Evolutionary conservation across 306 rosid species (phyloP), one percentile per base, ranked within the genome.

Genomic region (Quercus parvula): DNA sequence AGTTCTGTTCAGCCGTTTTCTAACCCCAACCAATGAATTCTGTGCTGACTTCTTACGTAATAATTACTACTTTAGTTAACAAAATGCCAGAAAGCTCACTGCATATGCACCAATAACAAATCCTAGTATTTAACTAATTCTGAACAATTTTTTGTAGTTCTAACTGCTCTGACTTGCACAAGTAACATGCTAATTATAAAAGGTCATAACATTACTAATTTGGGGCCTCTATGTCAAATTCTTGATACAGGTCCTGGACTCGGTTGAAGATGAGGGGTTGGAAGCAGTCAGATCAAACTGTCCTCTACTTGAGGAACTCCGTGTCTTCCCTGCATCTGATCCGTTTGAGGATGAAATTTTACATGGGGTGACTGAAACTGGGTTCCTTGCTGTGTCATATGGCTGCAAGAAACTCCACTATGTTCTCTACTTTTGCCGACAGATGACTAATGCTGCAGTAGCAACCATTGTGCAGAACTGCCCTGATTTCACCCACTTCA

Each of bases 361-460:
- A 59, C 89, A 81, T 9, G 93, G 91, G 31, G 97, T 91, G 62
- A 90, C 98, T 61, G 98, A 94, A 63, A 81, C 89, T 13, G 98
- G 98, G 38, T 90, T 91, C 86, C 63, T 91, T 76, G 92, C 98
- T 1, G 91, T 94, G 72, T 91, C 97, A 46, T 77, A 77, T 85
- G 97, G 97, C 62, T 94, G 98, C 79, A 87, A 71, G n/a, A 91
- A 73, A 64, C 97, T 94, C 41, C 90, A 75, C 78, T 90, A 91
- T 15, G 91, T 91, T 33, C 97, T 94, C 71, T 94, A 91, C 91
- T 93, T 93, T 81, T 91, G 97, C 73, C 88, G 87, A 63, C 93
- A 87, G 82, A 91, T 93, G 97, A 91, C 98, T 25, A 93, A 93
- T 72, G 97, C 88, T n/a, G 98, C 98, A 31, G 92, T 93, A n/a